Base-by-base conservation (phyloP, 1,139 yeast species). In the Yamadazyma siamensis region DNA sequence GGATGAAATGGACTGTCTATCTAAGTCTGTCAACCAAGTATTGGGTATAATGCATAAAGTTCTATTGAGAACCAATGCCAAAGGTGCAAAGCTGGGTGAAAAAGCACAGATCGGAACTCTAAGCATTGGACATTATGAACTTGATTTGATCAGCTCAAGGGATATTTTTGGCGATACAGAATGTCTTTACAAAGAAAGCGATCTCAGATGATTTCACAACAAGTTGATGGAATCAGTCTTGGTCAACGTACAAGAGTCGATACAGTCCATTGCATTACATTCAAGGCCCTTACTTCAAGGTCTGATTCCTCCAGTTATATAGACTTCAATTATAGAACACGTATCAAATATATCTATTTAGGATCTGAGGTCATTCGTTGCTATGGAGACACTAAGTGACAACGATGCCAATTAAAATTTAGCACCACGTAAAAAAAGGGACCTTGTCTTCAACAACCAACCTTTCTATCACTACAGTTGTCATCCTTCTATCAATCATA, bases 341-440 rank as follows among this genome's bases (percentile, higher is more conserved):
- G n/a, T n/a, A n/a, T n/a, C n/a, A n/a, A n/a, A n/a, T n/a, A n/a
- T n/a, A n/a, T n/a, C n/a, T n/a, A n/a, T n/a, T n/a, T n/a, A n/a
- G n/a, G n/a, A n/a, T n/a, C n/a, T n/a, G n/a, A n/a, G n/a, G n/a
- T n/a, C n/a, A n/a, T n/a, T n/a, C n/a, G n/a, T n/a, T n/a, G n/a
- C n/a, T n/a, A n/a, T n/a, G n/a, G n/a, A n/a, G n/a, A n/a, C n/a
- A n/a, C n/a, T n/a, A n/a, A n/a, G n/a, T n/a, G n/a, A n/a, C n/a
- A n/a, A n/a, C n/a, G n/a, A n/a, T n/a, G n/a, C n/a, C n/a, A n/a
- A n/a, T n/a, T n/a, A n/a, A n/a, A n/a, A n/a, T 18, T 18, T 18
- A 18, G 46, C 87, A 81, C 79, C 88, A 80, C 0, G 87, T 77
- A 41, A 81, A 80, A 1, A 80, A 76, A 0, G 88, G 86, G 2